Percentiles rank a stretch among this genome's conserved stretches.
Conservation (phyloP, 345 rosid species). For the Excoecaria cochinchinensis region DNA sequence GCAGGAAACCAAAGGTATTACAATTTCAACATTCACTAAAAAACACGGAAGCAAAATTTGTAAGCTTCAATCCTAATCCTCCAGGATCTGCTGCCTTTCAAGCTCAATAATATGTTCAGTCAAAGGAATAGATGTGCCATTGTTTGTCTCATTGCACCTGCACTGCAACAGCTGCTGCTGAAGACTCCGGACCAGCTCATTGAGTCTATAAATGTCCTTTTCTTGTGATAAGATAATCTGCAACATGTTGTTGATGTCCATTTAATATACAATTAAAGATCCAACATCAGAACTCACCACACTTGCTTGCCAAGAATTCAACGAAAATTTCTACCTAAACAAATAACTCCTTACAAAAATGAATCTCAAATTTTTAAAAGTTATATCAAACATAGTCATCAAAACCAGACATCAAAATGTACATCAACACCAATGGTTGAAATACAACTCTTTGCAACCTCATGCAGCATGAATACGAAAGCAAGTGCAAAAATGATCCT, state of each 20-base stretch:
- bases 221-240: conserved; percentile 89
- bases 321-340: background rate
- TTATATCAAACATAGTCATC: background rate
- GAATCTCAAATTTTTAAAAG: background rate
- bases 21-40: background rate
- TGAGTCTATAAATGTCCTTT: conserved; percentile 72
- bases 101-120: conserved; percentile 57
- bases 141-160: conserved; percentile 42
- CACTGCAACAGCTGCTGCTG: conserved; percentile 56
- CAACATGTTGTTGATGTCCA: conserved; percentile 7
- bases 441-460: background rate
- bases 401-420: background rate
- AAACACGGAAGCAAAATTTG: conserved; percentile 15
- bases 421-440: background rate
- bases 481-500: background rate
- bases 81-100: conserved; percentile 48
- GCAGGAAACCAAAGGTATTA: background rate
- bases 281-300: background rate
- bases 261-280: background rate
- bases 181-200: conserved; percentile 68
- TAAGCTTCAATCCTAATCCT: conserved; percentile 42
- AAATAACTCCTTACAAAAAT: background rate
- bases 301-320: too few relatives aligned
- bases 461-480: background rate
- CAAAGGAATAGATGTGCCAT: conserved; percentile 34